Evolutionary conservation across 805 yeast species (phyloP).

Genomic region (Starmerella roubikii): DNA sequence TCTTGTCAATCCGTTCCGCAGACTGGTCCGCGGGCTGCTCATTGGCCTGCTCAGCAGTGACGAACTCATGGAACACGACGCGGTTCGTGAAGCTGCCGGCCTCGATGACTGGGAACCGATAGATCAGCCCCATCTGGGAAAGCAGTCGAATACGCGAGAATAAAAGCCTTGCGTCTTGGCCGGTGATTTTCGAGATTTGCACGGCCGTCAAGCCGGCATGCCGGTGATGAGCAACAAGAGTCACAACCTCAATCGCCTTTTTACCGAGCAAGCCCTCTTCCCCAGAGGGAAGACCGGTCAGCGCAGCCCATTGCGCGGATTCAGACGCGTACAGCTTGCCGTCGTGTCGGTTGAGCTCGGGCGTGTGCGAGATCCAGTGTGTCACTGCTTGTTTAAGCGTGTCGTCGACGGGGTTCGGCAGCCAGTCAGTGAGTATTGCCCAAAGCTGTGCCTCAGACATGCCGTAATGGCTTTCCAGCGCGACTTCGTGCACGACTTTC

Average conservation of each 20-base stretch:
- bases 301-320: slow-evolving; percentile 26
- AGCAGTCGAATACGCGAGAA: slow-evolving; percentile 26
- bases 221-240: slow-evolving; percentile 30
- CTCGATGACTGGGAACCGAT: slow-evolving; percentile 25
- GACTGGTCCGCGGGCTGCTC: too few relatives aligned
- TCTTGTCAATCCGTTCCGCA: slow-evolving; percentile 13
- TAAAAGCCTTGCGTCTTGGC: slow-evolving; percentile 31
- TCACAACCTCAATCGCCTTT: slow-evolving; percentile 29
- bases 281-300: slow-evolving; percentile 25
- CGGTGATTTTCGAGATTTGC: slow-evolving; percentile 27
- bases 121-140: slow-evolving; percentile 26
- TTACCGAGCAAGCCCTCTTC: slow-evolving; percentile 25
- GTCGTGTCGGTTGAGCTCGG: slow-evolving; percentile 2
- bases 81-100: slow-evolving; percentile 25
- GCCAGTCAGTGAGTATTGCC: slow-evolving; percentile 1
- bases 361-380: slow-evolving; percentile 13
- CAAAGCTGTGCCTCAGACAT: slow-evolving; percentile 9
- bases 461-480: slow-evolving; percentile 16
- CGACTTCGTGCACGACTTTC: slow-evolving; percentile 11
- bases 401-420: slow-evolving; percentile 10
- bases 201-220: slow-evolving; percentile 27
- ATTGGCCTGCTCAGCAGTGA: too few relatives aligned
- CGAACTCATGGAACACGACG: slow-evolving; percentile 17
- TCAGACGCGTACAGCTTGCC: slow-evolving; percentile 23
- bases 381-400: slow-evolving; percentile 11